Base-by-base conservation (phyloP, 768 basidiomycete genomes). In the Leccinellum albellum region DNA sequence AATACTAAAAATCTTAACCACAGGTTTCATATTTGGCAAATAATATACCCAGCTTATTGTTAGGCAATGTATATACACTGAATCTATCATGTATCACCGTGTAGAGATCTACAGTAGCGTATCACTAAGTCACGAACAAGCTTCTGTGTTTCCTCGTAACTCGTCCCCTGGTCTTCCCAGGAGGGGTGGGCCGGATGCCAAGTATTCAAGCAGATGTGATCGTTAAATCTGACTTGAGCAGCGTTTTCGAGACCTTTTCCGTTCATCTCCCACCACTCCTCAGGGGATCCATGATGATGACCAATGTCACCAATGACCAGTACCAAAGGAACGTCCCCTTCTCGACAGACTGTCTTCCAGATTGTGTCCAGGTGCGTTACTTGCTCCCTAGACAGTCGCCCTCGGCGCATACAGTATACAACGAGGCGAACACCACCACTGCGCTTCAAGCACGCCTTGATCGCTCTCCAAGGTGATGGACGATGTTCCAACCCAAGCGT, bases 331-430 rank as follows among this genome's bases (percentile, higher is more conserved):
- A 54, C 54, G 3, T 28, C 46, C 24, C 17, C 54, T 37, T 20
- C 56, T 6, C 21, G 49, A 42, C 60, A 64, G 33, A 69, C 51
- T 2, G 58, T 57, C 46, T 46, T 62, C 56, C 44, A 57, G 58
- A 75, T 72, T 12, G 70, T 60, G n/a, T 58, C 58, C 64, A 74
- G 69, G 55, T 77, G 74, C 20, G 64, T 58, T 13, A 58, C 55
- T 33, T 70, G 64, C 4, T 69, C 61, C 35, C 64, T 68, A 24
- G 64, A 70, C 61, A 76, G 60, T 42, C 76, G 62, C 1, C 75
- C 71, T 6, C 67, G 72, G 8, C 72, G 68, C 60, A 78, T 70
- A 61, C 72, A 71, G 53, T 71, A 76, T 26, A 77, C 53, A 21
- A 78, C 68, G 21, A 78, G 64, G 58, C 62, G 23, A 26, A 28